phyloP scores from a whole-genome alignment of 805 yeast genomes.

The Saccharomycopsis malanga region DNA sequence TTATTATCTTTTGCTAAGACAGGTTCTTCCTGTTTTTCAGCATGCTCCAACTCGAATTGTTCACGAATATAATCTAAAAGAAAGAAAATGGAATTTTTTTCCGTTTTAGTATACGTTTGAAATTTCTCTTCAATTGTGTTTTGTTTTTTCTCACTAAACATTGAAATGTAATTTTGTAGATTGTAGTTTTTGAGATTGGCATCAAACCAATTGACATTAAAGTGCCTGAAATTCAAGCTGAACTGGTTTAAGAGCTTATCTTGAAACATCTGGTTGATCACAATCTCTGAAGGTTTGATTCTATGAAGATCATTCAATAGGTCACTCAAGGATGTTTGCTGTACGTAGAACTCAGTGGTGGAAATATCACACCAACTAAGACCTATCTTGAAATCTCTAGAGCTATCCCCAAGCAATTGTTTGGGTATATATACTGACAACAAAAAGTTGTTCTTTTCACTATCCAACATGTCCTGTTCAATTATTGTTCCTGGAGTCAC shows the following conservation, averaged over 20 bases:
- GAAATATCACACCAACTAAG: slow-evolving; percentile 86
- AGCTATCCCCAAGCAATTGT: slow-evolving; percentile 33
- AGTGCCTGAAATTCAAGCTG: slow-evolving; percentile 2
- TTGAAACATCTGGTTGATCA: slow-evolving; percentile 45
- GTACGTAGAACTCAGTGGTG: slow-evolving; percentile 70
- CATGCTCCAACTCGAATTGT: slow-evolving; percentile 15
- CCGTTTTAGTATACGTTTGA: not conserved
- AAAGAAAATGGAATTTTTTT: slow-evolving; percentile 3
- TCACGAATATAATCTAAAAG: slow-evolving; percentile 17
- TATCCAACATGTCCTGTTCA: slow-evolving; percentile 77
- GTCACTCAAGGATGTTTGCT: slow-evolving; percentile 51
- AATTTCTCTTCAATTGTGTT: not conserved
- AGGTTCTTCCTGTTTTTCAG: slow-evolving; percentile 18
- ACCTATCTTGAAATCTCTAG: slow-evolving; percentile 48
- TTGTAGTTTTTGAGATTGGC: slow-evolving; percentile 28
- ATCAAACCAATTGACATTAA: slow-evolving; percentile 11
- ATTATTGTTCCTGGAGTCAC: slow-evolving; percentile 90
- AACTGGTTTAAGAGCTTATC: slow-evolving; percentile 10
- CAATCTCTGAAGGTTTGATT: slow-evolving; percentile 73
- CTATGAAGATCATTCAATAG: slow-evolving; percentile 68
- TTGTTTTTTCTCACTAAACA: slow-evolving; percentile 10
- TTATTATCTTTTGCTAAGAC: too few species aligned
- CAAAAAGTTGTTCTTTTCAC: slow-evolving; percentile 62
- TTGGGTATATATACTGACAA: slow-evolving; percentile 58
- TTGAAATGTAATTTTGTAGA: slow-evolving; percentile 43